Conservation (phyloP, 2,329 filamentous ascomycete genomes). For the Fusarium sp. region DNA sequence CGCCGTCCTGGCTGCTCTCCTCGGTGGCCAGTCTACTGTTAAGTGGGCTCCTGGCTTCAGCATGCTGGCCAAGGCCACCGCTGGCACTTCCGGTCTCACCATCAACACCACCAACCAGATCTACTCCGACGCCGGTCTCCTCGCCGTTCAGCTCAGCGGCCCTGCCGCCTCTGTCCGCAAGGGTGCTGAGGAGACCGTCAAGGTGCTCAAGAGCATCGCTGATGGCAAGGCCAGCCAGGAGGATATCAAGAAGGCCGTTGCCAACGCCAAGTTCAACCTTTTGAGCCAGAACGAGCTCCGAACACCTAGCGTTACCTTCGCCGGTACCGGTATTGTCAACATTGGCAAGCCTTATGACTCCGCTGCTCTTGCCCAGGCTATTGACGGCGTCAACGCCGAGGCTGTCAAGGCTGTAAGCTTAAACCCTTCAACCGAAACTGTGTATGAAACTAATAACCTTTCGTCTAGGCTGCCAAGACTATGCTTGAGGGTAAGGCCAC, state of each 20-base stretch:
- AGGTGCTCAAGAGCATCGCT: slow-evolving; percentile 84
- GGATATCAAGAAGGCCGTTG: slow-evolving; percentile 90
- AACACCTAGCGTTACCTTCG: slow-evolving; percentile 81
- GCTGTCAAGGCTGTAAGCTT: slow-evolving; percentile 84
- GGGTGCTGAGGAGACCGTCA: slow-evolving; percentile 81
- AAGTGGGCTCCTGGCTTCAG: slow-evolving; percentile 98
- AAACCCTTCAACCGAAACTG: slow-evolving; percentile 39
- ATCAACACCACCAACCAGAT: slow-evolving; percentile 81
- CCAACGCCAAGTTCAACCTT: slow-evolving; percentile 92
- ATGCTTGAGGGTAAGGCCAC: slow-evolving; percentile 90
- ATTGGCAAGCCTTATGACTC: slow-evolving; percentile 87
- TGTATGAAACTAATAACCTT: slow-evolving; percentile 42
- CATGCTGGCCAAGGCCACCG: slow-evolving; percentile 82
- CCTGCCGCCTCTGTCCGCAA: slow-evolving; percentile 77
- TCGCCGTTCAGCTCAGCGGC: slow-evolving; percentile 85
- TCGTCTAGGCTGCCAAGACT: slow-evolving; percentile 81
- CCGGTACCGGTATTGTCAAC: slow-evolving; percentile 85
- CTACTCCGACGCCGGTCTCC: slow-evolving; percentile 94
- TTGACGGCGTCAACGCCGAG: slow-evolving; percentile 85
- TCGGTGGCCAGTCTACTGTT: slow-evolving; percentile 90
- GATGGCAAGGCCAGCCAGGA: slow-evolving; percentile 82
- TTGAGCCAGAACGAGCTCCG: slow-evolving; percentile 85
- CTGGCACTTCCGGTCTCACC: slow-evolving; percentile 73
- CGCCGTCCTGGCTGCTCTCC: slow-evolving; percentile 85
- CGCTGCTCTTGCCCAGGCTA: slow-evolving; percentile 79